phyloP scores from a whole-genome alignment of 2,329 filamentous ascomycete species.

The Helotiales sp. region DNA sequence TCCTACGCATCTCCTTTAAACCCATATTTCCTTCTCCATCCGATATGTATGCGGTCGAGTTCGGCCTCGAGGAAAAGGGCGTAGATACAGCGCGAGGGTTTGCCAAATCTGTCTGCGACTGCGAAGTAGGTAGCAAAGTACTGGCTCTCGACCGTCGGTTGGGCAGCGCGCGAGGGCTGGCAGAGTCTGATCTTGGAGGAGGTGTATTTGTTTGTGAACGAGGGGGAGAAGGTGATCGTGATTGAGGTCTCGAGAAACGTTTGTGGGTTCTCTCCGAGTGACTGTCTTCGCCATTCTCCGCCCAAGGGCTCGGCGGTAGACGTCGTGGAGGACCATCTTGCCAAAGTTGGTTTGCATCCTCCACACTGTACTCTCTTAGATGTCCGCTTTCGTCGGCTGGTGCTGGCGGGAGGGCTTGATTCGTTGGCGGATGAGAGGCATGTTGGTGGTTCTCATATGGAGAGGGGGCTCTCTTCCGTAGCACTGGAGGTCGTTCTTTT shows the following conservation, averaged over 20 bases:
- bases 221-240: neutral
- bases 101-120: neutral
- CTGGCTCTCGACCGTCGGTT: neutral
- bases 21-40: conserved; percentile 8
- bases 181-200: conserved; percentile 1
- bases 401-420: neutral
- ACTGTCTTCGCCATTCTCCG: neutral
- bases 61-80: conserved; percentile 8
- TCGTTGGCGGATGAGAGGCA: neutral
- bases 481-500: conserved; percentile 11
- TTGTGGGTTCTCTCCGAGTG: neutral
- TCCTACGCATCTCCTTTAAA: conserved; percentile 11
- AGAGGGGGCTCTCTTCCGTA: neutral
- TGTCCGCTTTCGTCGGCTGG: neutral
- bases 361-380: neutral
- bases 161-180: neutral
- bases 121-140: conserved; percentile 7
- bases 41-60: conserved; percentile 7
- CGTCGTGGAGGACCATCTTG: neutral
- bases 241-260: neutral
- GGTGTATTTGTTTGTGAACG: neutral
- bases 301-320: neutral
- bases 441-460: neutral
- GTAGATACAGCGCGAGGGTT: conserved; percentile 14
- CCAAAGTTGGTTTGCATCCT: neutral